These are phyloP conservation scores for Hordeum pubiflorum DNA, from an alignment of 202 grass and related monocot genomes.

Conservation along the genomic window DNA sequence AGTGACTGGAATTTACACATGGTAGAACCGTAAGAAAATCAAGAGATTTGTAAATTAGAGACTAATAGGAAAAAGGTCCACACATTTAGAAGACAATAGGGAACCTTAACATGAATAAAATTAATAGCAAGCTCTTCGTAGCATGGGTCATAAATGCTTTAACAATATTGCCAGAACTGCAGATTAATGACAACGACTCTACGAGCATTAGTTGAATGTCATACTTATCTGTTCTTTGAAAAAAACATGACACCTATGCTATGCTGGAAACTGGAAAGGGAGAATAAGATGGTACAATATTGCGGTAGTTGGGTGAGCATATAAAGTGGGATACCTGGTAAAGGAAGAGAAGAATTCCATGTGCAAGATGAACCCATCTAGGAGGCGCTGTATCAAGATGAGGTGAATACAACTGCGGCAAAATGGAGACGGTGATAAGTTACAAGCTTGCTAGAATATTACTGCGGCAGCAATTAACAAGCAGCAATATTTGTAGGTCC, in stretches of 20 bases:
- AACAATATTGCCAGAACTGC: not conserved
- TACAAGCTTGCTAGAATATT: not conserved
- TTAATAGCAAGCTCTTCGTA: not conserved
- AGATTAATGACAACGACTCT: not conserved
- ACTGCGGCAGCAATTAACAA: not conserved
- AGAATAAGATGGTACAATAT: not conserved
- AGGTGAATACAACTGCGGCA: slow-evolving; percentile 71
- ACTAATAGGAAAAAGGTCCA: not conserved
- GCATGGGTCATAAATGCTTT: not conserved
- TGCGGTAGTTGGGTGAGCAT: not conserved
- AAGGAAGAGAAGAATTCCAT: slow-evolving; percentile 92
- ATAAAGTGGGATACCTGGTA: slow-evolving; percentile 64
- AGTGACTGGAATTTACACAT: not conserved
- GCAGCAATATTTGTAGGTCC: not conserved
- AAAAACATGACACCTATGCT: not conserved
- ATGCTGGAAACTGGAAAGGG: not conserved
- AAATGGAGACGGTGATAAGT: not conserved
- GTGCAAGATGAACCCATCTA: slow-evolving; percentile 95
- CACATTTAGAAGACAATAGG: not conserved
- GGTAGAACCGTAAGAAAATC: not conserved
- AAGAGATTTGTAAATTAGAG: not conserved
- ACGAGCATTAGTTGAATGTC: not conserved
- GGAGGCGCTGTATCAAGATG: slow-evolving; percentile 86
- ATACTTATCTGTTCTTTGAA: not conserved
- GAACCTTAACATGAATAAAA: not conserved